phyloP scores from a whole-genome alignment of 352 stramenopile species.

The Globisporangium abappressorium region DNA sequence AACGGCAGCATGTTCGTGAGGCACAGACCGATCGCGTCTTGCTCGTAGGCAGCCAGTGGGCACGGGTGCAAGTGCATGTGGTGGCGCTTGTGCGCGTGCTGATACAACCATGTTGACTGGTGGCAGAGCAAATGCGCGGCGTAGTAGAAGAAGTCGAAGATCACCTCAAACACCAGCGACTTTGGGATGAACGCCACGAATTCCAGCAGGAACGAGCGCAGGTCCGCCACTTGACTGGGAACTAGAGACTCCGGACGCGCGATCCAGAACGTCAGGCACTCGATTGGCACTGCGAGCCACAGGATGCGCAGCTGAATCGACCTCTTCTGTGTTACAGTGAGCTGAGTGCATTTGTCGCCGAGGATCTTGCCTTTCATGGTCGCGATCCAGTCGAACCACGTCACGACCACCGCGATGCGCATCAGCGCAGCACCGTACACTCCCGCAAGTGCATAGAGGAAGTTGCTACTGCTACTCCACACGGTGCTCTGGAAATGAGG shows the following conservation, averaged over 20 bases:
- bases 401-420: conserved; percentile 56
- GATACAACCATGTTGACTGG: conserved; percentile 63
- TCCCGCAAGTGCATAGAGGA: not conserved
- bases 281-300: conserved; percentile 62
- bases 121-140: conserved; percentile 32
- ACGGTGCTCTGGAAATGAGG: not conserved
- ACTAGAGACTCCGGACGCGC: conserved; percentile 5
- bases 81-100: conserved; percentile 81
- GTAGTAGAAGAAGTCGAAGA: conserved; percentile 87
- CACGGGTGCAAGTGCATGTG: conserved; percentile 76
- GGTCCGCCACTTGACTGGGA: conserved; percentile 7
- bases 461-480: not conserved
- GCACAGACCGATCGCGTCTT: conserved; percentile 65
- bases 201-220: conserved; percentile 29
- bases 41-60: conserved; percentile 80
- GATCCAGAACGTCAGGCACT: conserved; percentile 64
- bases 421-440: conserved; percentile 47
- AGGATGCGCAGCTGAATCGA: conserved; percentile 60
- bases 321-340: conserved; percentile 37
- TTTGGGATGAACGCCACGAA: conserved; percentile 74
- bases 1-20: conserved; percentile 81
- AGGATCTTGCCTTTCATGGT: conserved; percentile 68
- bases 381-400: conserved; percentile 80
- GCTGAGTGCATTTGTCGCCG: conserved; percentile 43
- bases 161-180: conserved; percentile 79